Evolutionary conservation across 768 basidiomycete genomes (phyloP), one percentile per base, ranked within the genome.

Genomic region (Tylopilus balloui): DNA sequence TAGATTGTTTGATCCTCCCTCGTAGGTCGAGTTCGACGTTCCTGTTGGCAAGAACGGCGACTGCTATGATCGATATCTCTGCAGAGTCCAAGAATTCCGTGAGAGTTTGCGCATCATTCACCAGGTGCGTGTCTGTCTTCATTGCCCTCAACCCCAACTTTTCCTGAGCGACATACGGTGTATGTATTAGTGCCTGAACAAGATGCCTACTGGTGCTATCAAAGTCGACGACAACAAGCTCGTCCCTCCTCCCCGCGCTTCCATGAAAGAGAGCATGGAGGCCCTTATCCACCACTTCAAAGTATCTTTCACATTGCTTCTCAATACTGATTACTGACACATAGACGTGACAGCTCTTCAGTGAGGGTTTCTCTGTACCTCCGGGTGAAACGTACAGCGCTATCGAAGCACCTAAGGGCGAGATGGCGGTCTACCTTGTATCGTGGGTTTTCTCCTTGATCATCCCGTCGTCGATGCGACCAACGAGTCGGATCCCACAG

Each of bases 261-360:
- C 86, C 48, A 99, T 99, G 96, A 99, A 99, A 73, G 96, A 99
- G 75, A 91, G 85, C 70, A 97, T 97, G 93, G 94, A 97, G 71
- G 83, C 87, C 6, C 78, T 97, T 48, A 97, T 99, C 58, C 95
- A 99, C 67, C 95, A 98, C 74, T 97, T 99, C 78, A 99, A 99
- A 77, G 90, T 80, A 52, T 14, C 44, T 39, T 13, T 38, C 21
- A 2, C 8, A 1, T n/a, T 24, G 31, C 20, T 13, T 21, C 37
- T 28, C 12, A 17, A 36, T 15, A 28, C 10, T 4, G 17, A 15
- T 19, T 32, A 19, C 42, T 56, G 1, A 64, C 35, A 17, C n/a
- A 7, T 38, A 15, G 21, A 3, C 10, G 1, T 14, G 48, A 36
- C 63, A 92, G 90, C 79, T 96, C 59, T 98, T 92, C 75, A 90